Evolutionary conservation across 768 basidiomycete genomes (phyloP), one percentile per base, ranked within the genome.

Genomic region (Kwoniella newhampshirensis): DNA sequence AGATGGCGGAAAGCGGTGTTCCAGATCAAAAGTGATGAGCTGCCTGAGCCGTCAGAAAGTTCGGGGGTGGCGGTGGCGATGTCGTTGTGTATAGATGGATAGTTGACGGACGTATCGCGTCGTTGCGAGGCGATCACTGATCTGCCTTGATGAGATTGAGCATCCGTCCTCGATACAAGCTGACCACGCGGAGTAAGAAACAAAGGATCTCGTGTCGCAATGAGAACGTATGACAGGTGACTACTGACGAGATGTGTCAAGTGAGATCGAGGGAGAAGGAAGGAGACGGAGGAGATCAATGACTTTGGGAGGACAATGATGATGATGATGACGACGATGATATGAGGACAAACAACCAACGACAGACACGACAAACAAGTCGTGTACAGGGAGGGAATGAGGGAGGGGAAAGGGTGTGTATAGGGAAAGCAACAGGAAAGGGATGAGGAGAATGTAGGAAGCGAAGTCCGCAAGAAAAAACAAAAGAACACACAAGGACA

Each of bases 41-140:
- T 42, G 40, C 40, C 40, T n/a, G 40, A 42, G 40, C 40, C 18
- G 40, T 42, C n/a, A 18, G 40, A 42, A 23, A n/a, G 40, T 8
- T n/a, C 7, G 6, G 21, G 17, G 40, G 17, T 42, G 40, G 21
- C 40, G 21, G 17, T 8, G 21, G 40, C 40, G 17, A 23, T 42
- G 40, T n/a, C 40, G 40, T 8, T 42, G 40, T 42, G 40, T 42
- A n/a, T 42, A 37, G 36, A n/a, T 9, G 36, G 21, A 8, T 23
- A n/a, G 6, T 23, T n/a, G 40, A 7, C 6, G 5, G 5, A 5
- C 40, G 40, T 7, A 23, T 42, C 40, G 17, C 17, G 40, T n/a
- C 17, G 40, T 6, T 6, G 21, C 40, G 21, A 42, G 40, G 21
- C 40, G 40, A 42, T 42, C 40, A 42, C 40, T 42, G 40, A 42